Conservation (phyloP, 208 protist species). For the Crithidia brevicula region DNA sequence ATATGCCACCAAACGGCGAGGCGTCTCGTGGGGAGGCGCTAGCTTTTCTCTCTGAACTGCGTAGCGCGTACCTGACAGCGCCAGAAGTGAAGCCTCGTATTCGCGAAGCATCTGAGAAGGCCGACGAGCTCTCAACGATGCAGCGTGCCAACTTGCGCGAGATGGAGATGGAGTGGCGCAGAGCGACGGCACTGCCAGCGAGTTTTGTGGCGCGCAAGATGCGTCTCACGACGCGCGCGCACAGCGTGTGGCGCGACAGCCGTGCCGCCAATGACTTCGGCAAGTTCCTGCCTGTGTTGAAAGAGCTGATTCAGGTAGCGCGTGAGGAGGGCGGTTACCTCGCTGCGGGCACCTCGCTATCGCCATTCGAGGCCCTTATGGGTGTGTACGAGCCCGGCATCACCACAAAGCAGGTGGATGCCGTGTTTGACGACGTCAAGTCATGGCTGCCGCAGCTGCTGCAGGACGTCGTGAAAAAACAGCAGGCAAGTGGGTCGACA, state of each 20-base stretch:
- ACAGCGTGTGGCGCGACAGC: conserved; percentile 67
- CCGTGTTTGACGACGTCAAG: conserved; percentile 75
- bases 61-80: conserved; percentile 56
- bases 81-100: conserved; percentile 37
- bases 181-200: conserved; percentile 44
- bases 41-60: conserved; percentile 41
- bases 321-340: conserved; percentile 70
- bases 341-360: conserved; percentile 43
- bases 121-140: conserved; percentile 38
- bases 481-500: conserved; percentile 32
- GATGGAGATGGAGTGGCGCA: conserved; percentile 47
- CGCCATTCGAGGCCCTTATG: conserved; percentile 80
- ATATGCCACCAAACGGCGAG: conserved; percentile 79
- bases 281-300: conserved; percentile 67
- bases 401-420: conserved; percentile 57
- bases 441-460: conserved; percentile 81
- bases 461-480: conserved; percentile 68
- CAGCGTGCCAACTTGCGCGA: conserved; percentile 78
- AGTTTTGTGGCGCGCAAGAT: conserved; percentile 61
- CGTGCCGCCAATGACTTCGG: conserved; percentile 74
- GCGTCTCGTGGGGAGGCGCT: conserved; percentile 68
- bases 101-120: conserved; percentile 36
- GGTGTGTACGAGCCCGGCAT: conserved; percentile 79
- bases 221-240: conserved; percentile 55
- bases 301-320: conserved; percentile 71